These are phyloP conservation scores for Thraustotheca clavata DNA, from an alignment of 352 stramenopile genomes.

Conservation along the genomic window DNA sequence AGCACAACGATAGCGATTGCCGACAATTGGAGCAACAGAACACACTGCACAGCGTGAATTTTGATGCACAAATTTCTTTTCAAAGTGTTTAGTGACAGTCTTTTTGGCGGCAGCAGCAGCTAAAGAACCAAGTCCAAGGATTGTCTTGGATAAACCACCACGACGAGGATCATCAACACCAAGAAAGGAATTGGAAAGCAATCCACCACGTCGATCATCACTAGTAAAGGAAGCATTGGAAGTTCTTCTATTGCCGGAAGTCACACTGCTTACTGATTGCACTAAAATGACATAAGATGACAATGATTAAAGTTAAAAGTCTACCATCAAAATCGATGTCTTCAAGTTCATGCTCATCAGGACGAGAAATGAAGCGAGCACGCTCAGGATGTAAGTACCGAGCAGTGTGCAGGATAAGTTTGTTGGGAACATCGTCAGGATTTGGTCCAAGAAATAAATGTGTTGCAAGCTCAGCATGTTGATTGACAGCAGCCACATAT, in stretches of 20 bases:
- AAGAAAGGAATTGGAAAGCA: constrained; percentile 19
- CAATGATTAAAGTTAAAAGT: background rate
- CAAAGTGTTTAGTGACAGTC: constrained; percentile 30
- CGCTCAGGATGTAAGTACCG: constrained; percentile 30
- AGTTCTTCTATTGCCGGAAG: background rate
- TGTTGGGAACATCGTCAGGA: constrained; percentile 41
- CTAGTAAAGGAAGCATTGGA: constrained; percentile 15
- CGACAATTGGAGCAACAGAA: constrained; percentile 66
- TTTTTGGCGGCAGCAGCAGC: constrained; percentile 51
- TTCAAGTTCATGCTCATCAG: background rate
- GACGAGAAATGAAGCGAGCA: constrained; percentile 11
- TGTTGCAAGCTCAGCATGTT: constrained; percentile 55
- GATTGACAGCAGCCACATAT: constrained; percentile 41
- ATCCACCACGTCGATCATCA: constrained; percentile 1
- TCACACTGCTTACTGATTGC: background rate
- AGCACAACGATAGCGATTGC: constrained; percentile 56
- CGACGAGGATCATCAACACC: background rate
- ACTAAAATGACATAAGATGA: background rate
- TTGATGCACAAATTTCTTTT: constrained; percentile 56
- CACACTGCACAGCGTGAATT: constrained; percentile 75
- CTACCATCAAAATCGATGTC: constrained; percentile 2
- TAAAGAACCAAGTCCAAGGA: constrained; percentile 3
- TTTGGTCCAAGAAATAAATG: constrained; percentile 64
- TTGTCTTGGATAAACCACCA: constrained; percentile 5
- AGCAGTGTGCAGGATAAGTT: constrained; percentile 57